These are phyloP conservation scores for Cokeromyces recurvatus DNA, from an alignment of 371 early-diverging fungal species.

Conservation along the genomic window DNA sequence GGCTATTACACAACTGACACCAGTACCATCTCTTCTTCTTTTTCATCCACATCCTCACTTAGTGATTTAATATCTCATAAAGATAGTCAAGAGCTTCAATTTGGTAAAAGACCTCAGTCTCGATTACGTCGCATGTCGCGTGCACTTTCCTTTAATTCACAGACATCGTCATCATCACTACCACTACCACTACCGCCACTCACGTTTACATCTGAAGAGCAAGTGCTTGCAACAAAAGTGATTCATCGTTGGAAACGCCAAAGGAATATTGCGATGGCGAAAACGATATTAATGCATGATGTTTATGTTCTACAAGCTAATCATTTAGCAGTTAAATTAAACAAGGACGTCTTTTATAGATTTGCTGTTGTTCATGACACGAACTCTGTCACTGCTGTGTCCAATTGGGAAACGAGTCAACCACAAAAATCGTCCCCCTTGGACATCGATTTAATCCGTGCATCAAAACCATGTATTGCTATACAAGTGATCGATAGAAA, in stretches of 20 bases:
- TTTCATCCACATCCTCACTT: neutral
- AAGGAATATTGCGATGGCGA: conserved; percentile 60
- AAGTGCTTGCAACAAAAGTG: conserved; percentile 41
- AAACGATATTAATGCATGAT: conserved; percentile 58
- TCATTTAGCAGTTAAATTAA: conserved; percentile 65
- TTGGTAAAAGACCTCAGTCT: conserved; percentile 46
- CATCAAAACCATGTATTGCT: conserved; percentile 50
- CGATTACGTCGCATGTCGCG: conserved; percentile 35
- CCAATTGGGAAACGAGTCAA: conserved; percentile 48
- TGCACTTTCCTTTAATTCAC: too few species aligned
- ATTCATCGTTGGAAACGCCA: conserved; percentile 53
- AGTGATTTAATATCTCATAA: conserved; percentile 22
- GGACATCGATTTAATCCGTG: conserved; percentile 36
- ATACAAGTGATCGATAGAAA: conserved; percentile 63
- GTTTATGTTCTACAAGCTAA: conserved; percentile 76
- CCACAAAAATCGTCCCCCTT: conserved; percentile 15
- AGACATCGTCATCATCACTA: conserved; percentile 2
- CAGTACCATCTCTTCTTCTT: conserved; percentile 9
- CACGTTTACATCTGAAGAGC: conserved; percentile 45
- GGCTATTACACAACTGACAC: conserved; percentile 12
- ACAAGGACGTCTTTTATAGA: conserved; percentile 73
- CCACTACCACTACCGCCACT: too few species aligned
- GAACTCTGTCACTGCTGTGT: conserved; percentile 33
- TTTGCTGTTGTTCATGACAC: conserved; percentile 55
- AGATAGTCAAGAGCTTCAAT: conserved; percentile 41